Base-by-base conservation (phyloP, 2,329 filamentous ascomycete species). In the Cordyceps cicadae region DNA sequence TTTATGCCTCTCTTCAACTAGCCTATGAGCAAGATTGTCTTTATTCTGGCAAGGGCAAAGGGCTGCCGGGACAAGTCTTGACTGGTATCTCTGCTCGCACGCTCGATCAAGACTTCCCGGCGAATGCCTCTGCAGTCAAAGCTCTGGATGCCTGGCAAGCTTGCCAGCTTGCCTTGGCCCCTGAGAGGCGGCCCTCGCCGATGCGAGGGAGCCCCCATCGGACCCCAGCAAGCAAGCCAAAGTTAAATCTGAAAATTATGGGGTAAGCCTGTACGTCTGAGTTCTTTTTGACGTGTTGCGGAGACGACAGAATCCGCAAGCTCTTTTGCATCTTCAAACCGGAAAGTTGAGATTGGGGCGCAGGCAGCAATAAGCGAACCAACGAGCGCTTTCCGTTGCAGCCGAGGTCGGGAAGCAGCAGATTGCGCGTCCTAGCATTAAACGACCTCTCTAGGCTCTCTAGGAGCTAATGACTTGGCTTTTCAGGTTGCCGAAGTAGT, bases 271-370 rank as follows among this genome's bases (percentile, higher is more conserved):
- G 34, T n/a, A 51, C 34, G 37, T 24, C 24, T 24, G 21, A 41
- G 34, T 48, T 26, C 17, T 21, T 43, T 32, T 59, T 59, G 55
- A 59, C 48, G 48, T 52, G 48, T 59, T 59, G 37, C 55, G 55
- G 55, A 59, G 37, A 59, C 8, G 37, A 59, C 8, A 24, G 15
- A 19, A 19, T 24, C 24, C 37, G 51, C 34, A 37, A 45, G 34
- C n/a, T 39, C 54, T 12, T 49, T 39, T 24, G 14, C 8, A 11
- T 6, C 3, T 54, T 19, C 2, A 17, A 24, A 48, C 8, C 24
- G 17, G n/a, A 9, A 48, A 12, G 8, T 19, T 55, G 53, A 34
- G 21, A 34, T 26, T 24, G 50, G 32, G 29, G 29, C 29, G 29
- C 29, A 29, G 29, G 29, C 29, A 29, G 29, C 29, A 7, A 19